Percentiles rank a stretch among this genome's conserved stretches.
These are phyloP conservation scores for Xylaria cubensis DNA, from an alignment of 495 filamentous ascomycete species.

Conservation along the genomic window DNA sequence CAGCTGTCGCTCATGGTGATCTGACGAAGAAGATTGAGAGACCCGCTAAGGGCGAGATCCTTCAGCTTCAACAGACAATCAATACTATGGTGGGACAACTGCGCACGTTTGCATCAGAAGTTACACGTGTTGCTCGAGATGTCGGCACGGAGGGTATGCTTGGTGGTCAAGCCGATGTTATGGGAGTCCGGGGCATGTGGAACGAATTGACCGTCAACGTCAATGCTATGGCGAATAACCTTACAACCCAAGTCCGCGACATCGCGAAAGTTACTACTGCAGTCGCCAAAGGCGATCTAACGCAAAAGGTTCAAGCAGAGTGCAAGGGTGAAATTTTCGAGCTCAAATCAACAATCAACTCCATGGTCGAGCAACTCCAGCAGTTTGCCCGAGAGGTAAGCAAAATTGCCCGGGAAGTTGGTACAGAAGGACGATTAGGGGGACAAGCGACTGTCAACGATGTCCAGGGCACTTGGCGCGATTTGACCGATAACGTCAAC, in stretches of 20 bases:
- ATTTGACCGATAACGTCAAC: conserved; percentile 97
- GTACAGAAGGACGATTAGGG: conserved; percentile 92
- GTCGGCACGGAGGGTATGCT: conserved; percentile 97
- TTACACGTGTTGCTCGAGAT: conserved; percentile 94
- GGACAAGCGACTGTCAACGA: conserved; percentile 97
- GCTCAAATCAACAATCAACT: conserved; percentile 97
- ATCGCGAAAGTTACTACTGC: conserved; percentile 99
- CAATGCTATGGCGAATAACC: conserved; percentile 97
- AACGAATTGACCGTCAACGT: conserved; percentile 98
- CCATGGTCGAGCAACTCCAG: conserved; percentile 97
- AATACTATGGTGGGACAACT: conserved; percentile 99
- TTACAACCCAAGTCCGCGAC: conserved; percentile 97
- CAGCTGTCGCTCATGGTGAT: conserved; percentile 95
- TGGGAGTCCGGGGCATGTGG: conserved; percentile 85
- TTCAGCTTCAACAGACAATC: conserved; percentile 96
- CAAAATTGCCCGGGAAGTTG: conserved; percentile 96
- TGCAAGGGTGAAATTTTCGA: conserved; percentile 96
- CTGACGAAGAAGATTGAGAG: conserved; percentile 95
- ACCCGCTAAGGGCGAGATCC: conserved; percentile 92
- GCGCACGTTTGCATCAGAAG: conserved; percentile 95
- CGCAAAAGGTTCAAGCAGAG: conserved; percentile 94
- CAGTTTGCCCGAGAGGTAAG: conserved; percentile 98
- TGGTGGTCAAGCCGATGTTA: conserved; percentile 94
- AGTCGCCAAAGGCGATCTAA: conserved; percentile 94
- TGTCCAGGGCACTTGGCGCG: conserved; percentile 97